phyloP scores from a whole-genome alignment of 176 grass and related monocot species.

The Otatea glauca region DNA sequence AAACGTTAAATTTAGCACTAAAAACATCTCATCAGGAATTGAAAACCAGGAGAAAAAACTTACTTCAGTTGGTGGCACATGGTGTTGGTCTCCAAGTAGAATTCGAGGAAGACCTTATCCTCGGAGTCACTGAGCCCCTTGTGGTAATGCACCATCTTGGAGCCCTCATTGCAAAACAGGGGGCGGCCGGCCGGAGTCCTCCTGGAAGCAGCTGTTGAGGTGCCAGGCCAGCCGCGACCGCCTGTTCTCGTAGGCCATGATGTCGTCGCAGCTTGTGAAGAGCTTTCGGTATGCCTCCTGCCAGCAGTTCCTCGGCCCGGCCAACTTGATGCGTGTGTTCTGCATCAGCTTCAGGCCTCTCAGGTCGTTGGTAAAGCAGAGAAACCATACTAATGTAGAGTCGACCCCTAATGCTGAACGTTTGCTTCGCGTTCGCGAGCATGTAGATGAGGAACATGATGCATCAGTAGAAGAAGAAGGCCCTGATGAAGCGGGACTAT shows the following conservation, averaged over 20 bases:
- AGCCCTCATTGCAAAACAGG: slow-evolving; percentile 44
- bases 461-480: slow-evolving; percentile 92
- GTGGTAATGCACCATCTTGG: slow-evolving; percentile 58
- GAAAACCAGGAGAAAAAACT: neutral
- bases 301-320: slow-evolving; percentile 59
- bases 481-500: slow-evolving; percentile 84
- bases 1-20: neutral
- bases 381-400: slow-evolving; percentile 70
- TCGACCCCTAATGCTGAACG: slow-evolving; percentile 70
- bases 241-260: slow-evolving; percentile 65
- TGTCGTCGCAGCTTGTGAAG: slow-evolving; percentile 64
- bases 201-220: slow-evolving; percentile 74
- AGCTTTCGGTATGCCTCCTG: slow-evolving; percentile 58
- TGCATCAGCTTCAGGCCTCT: slow-evolving; percentile 49
- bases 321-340: slow-evolving; percentile 45
- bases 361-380: too few relatives aligned
- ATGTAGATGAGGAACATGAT: slow-evolving; percentile 91
- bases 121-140: slow-evolving; percentile 59
- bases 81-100: slow-evolving; percentile 71
- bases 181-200: slow-evolving; percentile 61
- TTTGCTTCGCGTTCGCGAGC: slow-evolving; percentile 91
- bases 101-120: slow-evolving; percentile 66
- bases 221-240: slow-evolving; percentile 65
- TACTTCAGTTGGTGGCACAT: slow-evolving; percentile 81
- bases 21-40: neutral